Conservation (phyloP, 2,329 filamentous ascomycete species). For the Fusarium continuum region DNA sequence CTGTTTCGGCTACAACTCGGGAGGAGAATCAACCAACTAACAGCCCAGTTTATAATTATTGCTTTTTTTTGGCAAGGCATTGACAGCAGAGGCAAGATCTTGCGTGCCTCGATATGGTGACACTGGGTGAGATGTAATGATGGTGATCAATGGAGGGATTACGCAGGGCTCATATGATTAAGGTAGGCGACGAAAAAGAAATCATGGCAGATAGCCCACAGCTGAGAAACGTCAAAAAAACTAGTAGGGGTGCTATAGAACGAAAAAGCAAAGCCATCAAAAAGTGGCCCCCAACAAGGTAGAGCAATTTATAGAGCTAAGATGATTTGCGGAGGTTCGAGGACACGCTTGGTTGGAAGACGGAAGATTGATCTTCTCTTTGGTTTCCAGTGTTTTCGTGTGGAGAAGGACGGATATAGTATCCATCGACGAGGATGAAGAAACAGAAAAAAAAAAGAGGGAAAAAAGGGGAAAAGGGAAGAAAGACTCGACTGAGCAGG, state of each 20-base stretch:
- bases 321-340: slow-evolving; percentile 6
- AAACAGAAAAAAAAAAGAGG: slow-evolving; percentile 2
- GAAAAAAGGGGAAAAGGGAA: not conserved
- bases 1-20: not conserved
- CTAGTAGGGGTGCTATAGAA: not conserved
- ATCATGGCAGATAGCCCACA: not conserved
- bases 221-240: not conserved
- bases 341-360: slow-evolving; percentile 6
- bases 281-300: slow-evolving; percentile 29
- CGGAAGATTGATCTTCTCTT: slow-evolving; percentile 2
- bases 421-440: not conserved
- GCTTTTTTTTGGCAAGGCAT: not conserved
- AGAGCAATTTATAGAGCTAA: slow-evolving; percentile 16
- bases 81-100: slow-evolving; percentile 16
- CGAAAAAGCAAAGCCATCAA: slow-evolving; percentile 15
- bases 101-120: slow-evolving; percentile 10
- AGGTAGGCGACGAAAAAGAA: slow-evolving; percentile 15
- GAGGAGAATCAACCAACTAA: slow-evolving; percentile 14
- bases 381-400: not conserved
- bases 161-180: slow-evolving; percentile 33
- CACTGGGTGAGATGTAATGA: slow-evolving; percentile 31
- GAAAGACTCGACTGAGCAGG: not conserved
- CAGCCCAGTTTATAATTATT: slow-evolving; percentile 5
- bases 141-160: slow-evolving; percentile 34
- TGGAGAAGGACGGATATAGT: slow-evolving; percentile 15